These are phyloP conservation scores for Chlorella ohadii DNA, from an alignment of 139 green algal species.

Conservation along the genomic window DNA sequence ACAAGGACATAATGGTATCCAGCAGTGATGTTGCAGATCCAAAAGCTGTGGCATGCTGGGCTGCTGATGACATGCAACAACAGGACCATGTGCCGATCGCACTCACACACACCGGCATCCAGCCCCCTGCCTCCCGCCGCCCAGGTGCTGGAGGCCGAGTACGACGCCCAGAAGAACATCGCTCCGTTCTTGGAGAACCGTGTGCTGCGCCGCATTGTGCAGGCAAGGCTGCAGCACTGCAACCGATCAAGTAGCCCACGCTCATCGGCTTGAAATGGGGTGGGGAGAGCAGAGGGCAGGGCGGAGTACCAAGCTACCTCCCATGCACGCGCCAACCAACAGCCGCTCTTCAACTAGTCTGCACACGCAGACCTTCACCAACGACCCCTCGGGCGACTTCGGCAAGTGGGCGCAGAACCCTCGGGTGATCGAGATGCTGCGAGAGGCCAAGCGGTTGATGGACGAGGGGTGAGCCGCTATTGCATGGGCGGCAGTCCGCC, in stretches of 20 bases:
- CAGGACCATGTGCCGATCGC: no score
- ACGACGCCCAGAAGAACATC: slow-evolving; percentile 61
- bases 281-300: no score
- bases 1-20: no score
- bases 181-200: slow-evolving; percentile 60
- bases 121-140: not conserved
- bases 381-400: slow-evolving; percentile 69
- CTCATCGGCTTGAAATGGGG: no score
- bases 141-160: slow-evolving; percentile 62
- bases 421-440: slow-evolving; percentile 66
- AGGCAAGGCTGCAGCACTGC: slow-evolving; percentile 7
- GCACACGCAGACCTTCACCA: slow-evolving; percentile 65
- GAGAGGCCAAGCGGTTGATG: slow-evolving; percentile 61
- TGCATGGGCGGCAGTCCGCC: no score
- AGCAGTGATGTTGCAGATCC: no score
- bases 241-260: not conserved
- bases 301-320: no score
- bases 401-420: slow-evolving; percentile 66
- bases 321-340: no score
- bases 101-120: no score
- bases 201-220: slow-evolving; percentile 61
- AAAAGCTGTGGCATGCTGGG: no score
- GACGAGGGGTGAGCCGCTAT: slow-evolving; percentile 54
- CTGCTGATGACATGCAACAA: no score
- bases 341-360: no score